Conservation (phyloP, 768 basidiomycete genomes). For the Pilatotrama ljubarskyi region DNA sequence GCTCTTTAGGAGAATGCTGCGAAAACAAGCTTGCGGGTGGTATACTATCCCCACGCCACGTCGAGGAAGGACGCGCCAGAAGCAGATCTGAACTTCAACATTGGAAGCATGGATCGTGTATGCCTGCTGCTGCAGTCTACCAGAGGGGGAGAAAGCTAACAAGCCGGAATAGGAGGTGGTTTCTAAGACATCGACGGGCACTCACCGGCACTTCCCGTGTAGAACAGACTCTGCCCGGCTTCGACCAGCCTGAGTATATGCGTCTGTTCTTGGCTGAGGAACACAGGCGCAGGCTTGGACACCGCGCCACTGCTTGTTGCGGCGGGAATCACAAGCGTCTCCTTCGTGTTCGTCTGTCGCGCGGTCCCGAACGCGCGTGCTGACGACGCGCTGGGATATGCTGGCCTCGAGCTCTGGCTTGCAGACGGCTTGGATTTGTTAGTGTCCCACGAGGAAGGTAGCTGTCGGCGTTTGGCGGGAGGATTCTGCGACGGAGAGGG, state of each 20-base stretch:
- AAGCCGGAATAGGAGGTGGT: background rate
- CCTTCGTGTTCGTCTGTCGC: slow-evolving; percentile 9
- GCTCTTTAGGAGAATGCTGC: no score
- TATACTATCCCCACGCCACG: no score
- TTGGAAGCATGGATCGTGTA: no score
- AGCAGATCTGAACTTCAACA: background rate
- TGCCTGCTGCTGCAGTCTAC: background rate
- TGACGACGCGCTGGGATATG: slow-evolving; percentile 6
- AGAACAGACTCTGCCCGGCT: slow-evolving; percentile 78
- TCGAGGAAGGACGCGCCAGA: no score
- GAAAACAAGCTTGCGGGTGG: no score
- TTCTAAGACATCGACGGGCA: no score
- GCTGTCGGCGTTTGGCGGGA: slow-evolving; percentile 53
- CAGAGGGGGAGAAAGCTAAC: background rate
- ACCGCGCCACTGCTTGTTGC: slow-evolving; percentile 15
- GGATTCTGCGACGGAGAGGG: slow-evolving; percentile 25
- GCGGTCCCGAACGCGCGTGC: slow-evolving; percentile 7
- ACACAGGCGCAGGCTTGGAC: slow-evolving; percentile 42
- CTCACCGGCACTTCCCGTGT: slow-evolving; percentile 96
- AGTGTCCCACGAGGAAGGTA: slow-evolving; percentile 52
- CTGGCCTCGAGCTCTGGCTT: background rate
- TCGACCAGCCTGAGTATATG: slow-evolving; percentile 80
- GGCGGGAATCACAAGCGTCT: slow-evolving; percentile 29
- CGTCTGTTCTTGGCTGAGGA: slow-evolving; percentile 84
- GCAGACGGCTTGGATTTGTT: background rate